Evolutionary conservation across 2,329 filamentous ascomycete genomes (phyloP).

Genomic region (Magnaporthiopsis incrustans): DNA sequence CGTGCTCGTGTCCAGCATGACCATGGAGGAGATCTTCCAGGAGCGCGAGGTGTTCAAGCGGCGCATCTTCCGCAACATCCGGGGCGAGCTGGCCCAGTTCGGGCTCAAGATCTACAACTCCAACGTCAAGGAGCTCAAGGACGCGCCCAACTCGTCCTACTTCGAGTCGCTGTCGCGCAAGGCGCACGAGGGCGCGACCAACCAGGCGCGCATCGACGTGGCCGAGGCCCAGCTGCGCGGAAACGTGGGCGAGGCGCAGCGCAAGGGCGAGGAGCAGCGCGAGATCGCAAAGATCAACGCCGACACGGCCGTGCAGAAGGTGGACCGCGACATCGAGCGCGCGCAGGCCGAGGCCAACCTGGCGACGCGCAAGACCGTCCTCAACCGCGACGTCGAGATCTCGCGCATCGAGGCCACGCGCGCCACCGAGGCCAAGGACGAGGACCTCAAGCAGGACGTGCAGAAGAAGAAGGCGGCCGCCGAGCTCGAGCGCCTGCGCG

Average conservation of each 20-base stretch:
- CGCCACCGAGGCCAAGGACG: conserved; percentile 66
- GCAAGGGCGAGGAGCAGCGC: conserved; percentile 72
- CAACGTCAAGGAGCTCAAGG: conserved; percentile 81
- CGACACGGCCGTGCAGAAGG: conserved; percentile 76
- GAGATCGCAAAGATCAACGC: conserved; percentile 85
- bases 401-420: conserved; percentile 67
- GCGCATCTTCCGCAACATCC: conserved; percentile 67
- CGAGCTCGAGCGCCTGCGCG: conserved; percentile 72
- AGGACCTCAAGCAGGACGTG: conserved; percentile 71
- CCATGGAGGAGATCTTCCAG: conserved; percentile 72
- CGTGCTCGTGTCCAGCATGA: conserved; percentile 77
- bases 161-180: conserved; percentile 76
- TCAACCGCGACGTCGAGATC: conserved; percentile 67
- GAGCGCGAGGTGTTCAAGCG: conserved; percentile 39
- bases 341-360: conserved; percentile 70
- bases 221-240: conserved; percentile 57
- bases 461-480: conserved; percentile 70
- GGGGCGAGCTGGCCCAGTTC: conserved; percentile 72
- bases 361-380: conserved; percentile 61
- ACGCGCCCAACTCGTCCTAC: conserved; percentile 74
- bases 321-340: conserved; percentile 75
- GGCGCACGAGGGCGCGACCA: conserved; percentile 76
- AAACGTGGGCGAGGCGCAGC: conserved; percentile 69
- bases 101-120: conserved; percentile 64
- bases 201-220: conserved; percentile 65